Evolutionary conservation across 345 rosid genomes (phyloP), one percentile per base, ranked within the genome.

Genomic region (Acer campestre): DNA sequence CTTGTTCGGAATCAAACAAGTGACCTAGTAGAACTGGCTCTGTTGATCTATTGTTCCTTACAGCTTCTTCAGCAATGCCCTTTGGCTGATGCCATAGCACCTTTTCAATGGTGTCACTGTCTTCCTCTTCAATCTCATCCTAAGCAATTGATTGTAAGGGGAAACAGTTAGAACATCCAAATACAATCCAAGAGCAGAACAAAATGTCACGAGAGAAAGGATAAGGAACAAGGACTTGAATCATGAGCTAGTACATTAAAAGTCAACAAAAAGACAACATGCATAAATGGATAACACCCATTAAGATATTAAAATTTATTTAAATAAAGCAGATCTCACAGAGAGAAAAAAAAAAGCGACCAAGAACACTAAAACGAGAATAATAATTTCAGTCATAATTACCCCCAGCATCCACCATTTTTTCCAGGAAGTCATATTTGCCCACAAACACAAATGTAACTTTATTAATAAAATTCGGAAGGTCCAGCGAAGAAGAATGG

Each of bases 91-190:
- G 98, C 99, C 99, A 97, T 38, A 97, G 84, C 76, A 97, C 98
- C 83, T 89, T 93, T 85, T 97, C 99, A 81, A 97, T 94, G 75
- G 87, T 88, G 78, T 97, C 99, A 35, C 92, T 91, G 85, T 94
- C 99, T 84, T 94, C 98, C 82, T 91, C 99, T 81, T 94, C 98
- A 82, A 81, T 81, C 82, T 97, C 98, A 86, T 93, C 99, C 99
- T 97, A 84, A 40, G 70, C 59, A 89, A 75, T 51, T 51, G 22
- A 80, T 65, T 55, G 27, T 6, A 25, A 59, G 29, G 10, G 49
- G n/a, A 16, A 38, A 44, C 59, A 59, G 59, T 18, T 59, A 77
- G 74, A 10, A 29, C 49, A 22, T 48, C 66, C 61, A 18, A 56
- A 61, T 76, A 31, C 53, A 63, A 74, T 25, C 59, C 42, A 46